These are phyloP conservation scores for Suillus clintonianus DNA, from an alignment of 768 basidiomycete species.

Conservation along the genomic window DNA sequence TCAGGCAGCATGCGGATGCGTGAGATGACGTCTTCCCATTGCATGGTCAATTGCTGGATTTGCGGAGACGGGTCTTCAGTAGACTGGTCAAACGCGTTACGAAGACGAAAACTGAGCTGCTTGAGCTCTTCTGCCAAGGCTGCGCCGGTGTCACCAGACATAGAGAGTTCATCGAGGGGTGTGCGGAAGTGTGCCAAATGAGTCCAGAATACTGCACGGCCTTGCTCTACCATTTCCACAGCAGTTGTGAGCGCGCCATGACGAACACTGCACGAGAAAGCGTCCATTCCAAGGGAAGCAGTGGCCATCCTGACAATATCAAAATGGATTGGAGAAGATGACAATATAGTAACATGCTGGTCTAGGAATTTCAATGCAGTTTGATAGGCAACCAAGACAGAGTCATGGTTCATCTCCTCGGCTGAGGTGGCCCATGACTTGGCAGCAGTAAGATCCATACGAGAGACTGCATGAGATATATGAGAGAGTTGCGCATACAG, in stretches of 20 bases:
- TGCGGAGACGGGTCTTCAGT: conserved; percentile 12
- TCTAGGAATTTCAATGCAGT: conserved; percentile 26
- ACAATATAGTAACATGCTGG: conserved; percentile 14
- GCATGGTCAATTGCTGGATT: conserved; percentile 19
- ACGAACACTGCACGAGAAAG: conserved; percentile 26
- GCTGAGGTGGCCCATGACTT: neutral
- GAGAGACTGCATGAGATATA: no score
- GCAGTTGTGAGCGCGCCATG: conserved; percentile 23
- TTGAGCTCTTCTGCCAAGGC: conserved; percentile 24
- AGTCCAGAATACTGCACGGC: conserved; percentile 34
- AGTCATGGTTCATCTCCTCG: conserved; percentile 22
- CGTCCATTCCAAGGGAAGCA: conserved; percentile 22
- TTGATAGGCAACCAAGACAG: conserved; percentile 31
- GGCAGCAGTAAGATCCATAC: no score
- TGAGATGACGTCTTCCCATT: conserved; percentile 23
- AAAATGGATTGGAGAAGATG: conserved; percentile 16
- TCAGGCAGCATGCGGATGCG: conserved; percentile 32
- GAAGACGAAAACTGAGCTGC: conserved; percentile 16
- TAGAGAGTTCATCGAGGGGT: conserved; percentile 26
- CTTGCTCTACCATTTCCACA: conserved; percentile 31
- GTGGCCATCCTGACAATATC: conserved; percentile 12
- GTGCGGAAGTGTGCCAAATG: conserved; percentile 29
- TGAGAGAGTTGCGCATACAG: neutral
- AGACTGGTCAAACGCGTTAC: conserved; percentile 8
- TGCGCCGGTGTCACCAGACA: conserved; percentile 15